Conservation (phyloP, 148 eudicot species). For the Fagopyrum tataricum region DNA sequence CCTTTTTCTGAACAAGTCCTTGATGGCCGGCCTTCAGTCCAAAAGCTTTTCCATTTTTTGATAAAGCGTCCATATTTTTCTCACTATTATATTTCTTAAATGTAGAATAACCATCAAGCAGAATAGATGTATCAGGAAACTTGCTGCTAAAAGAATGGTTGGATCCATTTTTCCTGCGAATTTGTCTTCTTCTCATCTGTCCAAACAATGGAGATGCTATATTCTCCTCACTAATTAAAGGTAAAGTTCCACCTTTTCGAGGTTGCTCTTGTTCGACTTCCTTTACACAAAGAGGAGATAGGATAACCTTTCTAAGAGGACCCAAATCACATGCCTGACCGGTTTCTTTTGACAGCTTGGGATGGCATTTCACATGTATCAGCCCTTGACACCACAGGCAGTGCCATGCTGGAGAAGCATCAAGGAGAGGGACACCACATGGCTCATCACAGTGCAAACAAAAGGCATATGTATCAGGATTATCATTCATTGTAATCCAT, state of each 20-base stretch:
- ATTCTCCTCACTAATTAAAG: slow-evolving; percentile 43
- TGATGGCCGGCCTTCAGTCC: slow-evolving; percentile 29
- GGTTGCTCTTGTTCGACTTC: slow-evolving; percentile 42
- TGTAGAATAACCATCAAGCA: slow-evolving; percentile 45
- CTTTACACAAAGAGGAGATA: slow-evolving; percentile 74
- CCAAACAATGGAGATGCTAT: slow-evolving; percentile 40
- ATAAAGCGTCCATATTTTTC: slow-evolving; percentile 31
- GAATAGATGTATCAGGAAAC: slow-evolving; percentile 35
- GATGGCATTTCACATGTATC: slow-evolving; percentile 72
- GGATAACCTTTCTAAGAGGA: slow-evolving; percentile 52
- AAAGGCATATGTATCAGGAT: slow-evolving; percentile 66
- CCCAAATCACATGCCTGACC: slow-evolving; percentile 80
- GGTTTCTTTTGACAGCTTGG: slow-evolving; percentile 62
- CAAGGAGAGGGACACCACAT: slow-evolving; percentile 73
- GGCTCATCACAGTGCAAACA: slow-evolving; percentile 83
- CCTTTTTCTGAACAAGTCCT: slow-evolving; percentile 32
- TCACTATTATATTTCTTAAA: slow-evolving; percentile 43
- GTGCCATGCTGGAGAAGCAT: slow-evolving; percentile 79
- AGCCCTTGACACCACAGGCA: slow-evolving; percentile 88
- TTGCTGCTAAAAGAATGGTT: slow-evolving; percentile 39
- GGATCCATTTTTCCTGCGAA: slow-evolving; percentile 41
- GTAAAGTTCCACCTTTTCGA: slow-evolving; percentile 27
- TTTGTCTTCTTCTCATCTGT: slow-evolving; percentile 61
- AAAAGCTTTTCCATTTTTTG: slow-evolving; percentile 27
- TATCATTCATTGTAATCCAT: slow-evolving; percentile 71